phyloP scores from a whole-genome alignment of 352 stramenopile species.

The Pythium scleroteichum region DNA sequence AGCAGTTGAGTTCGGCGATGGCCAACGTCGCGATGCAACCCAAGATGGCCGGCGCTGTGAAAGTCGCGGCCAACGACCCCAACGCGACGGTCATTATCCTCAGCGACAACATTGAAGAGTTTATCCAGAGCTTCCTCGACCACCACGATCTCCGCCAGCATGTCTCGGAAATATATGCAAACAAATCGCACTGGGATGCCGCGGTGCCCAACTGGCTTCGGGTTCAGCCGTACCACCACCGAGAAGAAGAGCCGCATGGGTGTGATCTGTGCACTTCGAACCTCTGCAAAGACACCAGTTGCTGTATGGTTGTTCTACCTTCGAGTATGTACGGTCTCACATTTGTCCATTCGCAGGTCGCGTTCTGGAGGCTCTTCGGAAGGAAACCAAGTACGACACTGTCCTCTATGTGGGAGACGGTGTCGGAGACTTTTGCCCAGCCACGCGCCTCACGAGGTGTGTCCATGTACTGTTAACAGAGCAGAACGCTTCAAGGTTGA shows the following conservation, averaged over 20 bases:
- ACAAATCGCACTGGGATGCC: no score
- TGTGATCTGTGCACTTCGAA: constrained; percentile 26
- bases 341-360: no score
- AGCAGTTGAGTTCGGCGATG: constrained; percentile 16
- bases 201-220: constrained; percentile 4
- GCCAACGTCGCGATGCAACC: neutral
- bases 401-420: constrained; percentile 31
- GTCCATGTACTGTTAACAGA: no score
- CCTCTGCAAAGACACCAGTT: constrained; percentile 29
- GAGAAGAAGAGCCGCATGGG: constrained; percentile 14
- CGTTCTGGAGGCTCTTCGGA: constrained; percentile 18
- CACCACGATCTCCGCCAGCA: constrained; percentile 16
- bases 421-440: constrained; percentile 26
- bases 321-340: no score
- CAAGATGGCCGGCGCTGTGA: neutral
- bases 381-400: neutral
- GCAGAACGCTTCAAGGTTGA: no score
- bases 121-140: constrained; percentile 26
- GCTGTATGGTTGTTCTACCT: no score
- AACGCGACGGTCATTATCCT: constrained; percentile 22
- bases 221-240: constrained; percentile 23
- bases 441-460: constrained; percentile 8
- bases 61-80: constrained; percentile 6
- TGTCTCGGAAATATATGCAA: neutral
- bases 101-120: constrained; percentile 28